phyloP scores from a whole-genome alignment of 31 red algal genomes.

The Endocladia muricata region DNA sequence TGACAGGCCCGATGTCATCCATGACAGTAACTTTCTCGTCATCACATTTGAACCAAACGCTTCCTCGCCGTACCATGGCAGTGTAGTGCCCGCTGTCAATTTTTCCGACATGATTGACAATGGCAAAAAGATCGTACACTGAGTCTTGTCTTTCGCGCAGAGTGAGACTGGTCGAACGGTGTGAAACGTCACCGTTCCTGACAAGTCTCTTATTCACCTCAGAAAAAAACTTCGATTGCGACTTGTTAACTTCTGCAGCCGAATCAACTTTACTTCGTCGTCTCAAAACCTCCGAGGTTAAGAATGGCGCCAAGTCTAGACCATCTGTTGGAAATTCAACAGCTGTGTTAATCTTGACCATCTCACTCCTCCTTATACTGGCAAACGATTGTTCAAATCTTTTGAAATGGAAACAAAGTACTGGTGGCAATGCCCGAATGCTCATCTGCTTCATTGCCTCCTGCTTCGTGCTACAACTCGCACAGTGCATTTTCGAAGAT shows the following conservation, averaged over 20 bases:
- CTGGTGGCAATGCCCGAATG: constrained; percentile 76
- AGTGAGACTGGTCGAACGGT: neutral
- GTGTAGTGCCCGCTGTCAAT: constrained; percentile 97
- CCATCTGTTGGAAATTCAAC: constrained; percentile 81
- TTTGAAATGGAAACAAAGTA: constrained; percentile 95
- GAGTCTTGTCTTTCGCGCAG: constrained; percentile 29
- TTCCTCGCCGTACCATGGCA: constrained; percentile 64
- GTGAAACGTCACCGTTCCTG: neutral
- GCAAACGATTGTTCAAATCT: constrained; percentile 83
- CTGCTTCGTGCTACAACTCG: constrained; percentile 40
- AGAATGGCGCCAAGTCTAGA: constrained; percentile 72
- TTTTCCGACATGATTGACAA: constrained; percentile 83
- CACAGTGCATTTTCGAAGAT: constrained; percentile 64
- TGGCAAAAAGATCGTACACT: constrained; percentile 88
- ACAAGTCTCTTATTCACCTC: neutral
- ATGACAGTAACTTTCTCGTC: constrained; percentile 77
- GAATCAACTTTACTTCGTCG: neutral
- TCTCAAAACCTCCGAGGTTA: constrained; percentile 52
- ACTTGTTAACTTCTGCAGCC: neutral
- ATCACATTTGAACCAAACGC: constrained; percentile 84
- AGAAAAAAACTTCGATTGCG: neutral
- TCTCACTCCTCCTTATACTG: constrained; percentile 51
- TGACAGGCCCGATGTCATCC: constrained; percentile 15
- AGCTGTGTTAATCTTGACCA: constrained; percentile 87
- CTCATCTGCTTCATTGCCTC: constrained; percentile 85